A percentile compares a stretch with the other conserved stretches of the same genome.
phyloP scores from a whole-genome alignment of 352 stramenopile genomes.

The Phytophthora brassicae region DNA sequence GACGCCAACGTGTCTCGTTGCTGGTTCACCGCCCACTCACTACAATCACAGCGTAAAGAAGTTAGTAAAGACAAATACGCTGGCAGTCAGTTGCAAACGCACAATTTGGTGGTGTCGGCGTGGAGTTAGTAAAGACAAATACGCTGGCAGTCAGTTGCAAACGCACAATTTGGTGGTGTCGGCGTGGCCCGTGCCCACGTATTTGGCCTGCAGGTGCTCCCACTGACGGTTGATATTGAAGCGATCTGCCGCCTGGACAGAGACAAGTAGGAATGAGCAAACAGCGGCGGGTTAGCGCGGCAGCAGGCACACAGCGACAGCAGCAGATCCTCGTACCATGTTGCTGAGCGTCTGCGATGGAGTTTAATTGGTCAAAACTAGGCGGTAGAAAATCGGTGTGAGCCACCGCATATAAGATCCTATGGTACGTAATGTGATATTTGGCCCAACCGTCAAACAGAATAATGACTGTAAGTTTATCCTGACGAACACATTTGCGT shows the following conservation, averaged over 20 bases:
- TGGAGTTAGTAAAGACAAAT: too few relatives aligned
- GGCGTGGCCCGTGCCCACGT: conserved; percentile 94
- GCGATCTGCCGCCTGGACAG: conserved; percentile 69
- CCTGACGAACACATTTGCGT: neutral
- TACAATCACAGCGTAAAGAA: conserved; percentile 19
- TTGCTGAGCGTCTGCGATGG: neutral
- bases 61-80: conserved; percentile 1
- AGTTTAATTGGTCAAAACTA: neutral
- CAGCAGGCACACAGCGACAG: neutral
- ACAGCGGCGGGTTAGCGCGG: conserved; percentile 11
- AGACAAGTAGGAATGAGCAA: neutral
- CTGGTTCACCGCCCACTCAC: conserved; percentile 98
- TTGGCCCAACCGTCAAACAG: neutral
- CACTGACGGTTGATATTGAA: conserved; percentile 94
- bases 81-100: conserved; percentile 26
- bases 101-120: conserved; percentile 97
- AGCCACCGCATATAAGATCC: neutral
- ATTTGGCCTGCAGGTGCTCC: conserved; percentile 94
- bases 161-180: conserved; percentile 97
- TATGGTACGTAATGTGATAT: neutral
- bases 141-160: too few relatives aligned
- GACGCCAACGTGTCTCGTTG: conserved; percentile 97
- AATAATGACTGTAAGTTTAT: neutral
- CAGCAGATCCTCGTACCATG: conserved; percentile 27
- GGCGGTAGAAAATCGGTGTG: neutral